Evolutionary conservation across 192 early-diverging fungal species (phyloP), one percentile per base, ranked within the genome.

Genomic region (Rhizophagus sp.): DNA sequence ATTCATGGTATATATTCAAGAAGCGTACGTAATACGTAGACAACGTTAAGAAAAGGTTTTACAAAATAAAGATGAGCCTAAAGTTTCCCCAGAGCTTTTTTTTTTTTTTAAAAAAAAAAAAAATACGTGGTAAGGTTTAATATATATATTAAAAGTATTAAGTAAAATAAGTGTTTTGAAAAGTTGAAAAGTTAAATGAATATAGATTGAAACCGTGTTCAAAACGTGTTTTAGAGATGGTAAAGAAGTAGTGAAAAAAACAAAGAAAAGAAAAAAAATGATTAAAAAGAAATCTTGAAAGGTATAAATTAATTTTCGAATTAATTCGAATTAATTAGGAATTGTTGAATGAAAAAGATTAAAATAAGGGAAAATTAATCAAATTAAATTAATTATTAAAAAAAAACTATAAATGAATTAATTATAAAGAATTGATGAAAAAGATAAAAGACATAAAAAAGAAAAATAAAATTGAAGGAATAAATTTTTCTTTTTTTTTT

Each of bases 31-130:
- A 9, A 27, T 66, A 33, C n/a, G 64, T 66, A 9, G 24, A 66
- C 30, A 33, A 33, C 24, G 12, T 33, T 66, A 27, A 66, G n/a
- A 66, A 66, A 66, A 3, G 15, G 62, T 63, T 30, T 24, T 65
- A 65, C n/a, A 30, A 65, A 13, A 27, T 27, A 27, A 9, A 65
- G 27, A 65, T 65, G 27, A 27, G 11, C n/a, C n/a, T 27, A 65
- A 65, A 25, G n/a, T 65, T 30, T 65, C 64, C 64, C 64, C 64
- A 65, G 64, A 25, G 64, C 64, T 65, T 65, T 30, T 65, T 65
- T 65, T n/a, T 30, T 30, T 30, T 30, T 30, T 30, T 1, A 30
- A 65, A 12, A 65, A 65, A 65, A 65, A 65, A 65, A 65, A 30
- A 27, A 12, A 30, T 57, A 17, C 50, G 50, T 57, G 50, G 50